These are phyloP conservation scores for Recurvomyces mirabilis DNA, from an alignment of 495 filamentous ascomycete species.

Conservation along the genomic window DNA sequence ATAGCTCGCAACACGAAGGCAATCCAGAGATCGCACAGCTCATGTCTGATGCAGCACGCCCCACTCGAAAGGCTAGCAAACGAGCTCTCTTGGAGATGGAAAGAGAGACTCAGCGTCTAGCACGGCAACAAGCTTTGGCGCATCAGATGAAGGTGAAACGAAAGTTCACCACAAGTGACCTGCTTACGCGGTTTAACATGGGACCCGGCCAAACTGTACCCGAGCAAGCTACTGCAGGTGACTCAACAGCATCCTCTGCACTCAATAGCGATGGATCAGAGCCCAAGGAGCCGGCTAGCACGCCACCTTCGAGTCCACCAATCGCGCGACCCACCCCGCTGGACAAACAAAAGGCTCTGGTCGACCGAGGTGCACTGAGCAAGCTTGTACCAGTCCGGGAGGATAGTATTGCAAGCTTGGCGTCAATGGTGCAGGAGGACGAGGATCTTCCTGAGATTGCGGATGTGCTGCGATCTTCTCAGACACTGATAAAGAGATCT, in stretches of 20 bases:
- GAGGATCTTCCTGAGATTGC: constrained; percentile 12
- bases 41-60: constrained; percentile 36
- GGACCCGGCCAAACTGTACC: constrained; percentile 27
- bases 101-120: constrained; percentile 83
- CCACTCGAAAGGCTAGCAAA: constrained; percentile 81
- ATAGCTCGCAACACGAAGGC: constrained; percentile 45
- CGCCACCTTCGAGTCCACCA: constrained; percentile 33
- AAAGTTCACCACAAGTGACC: constrained; percentile 72
- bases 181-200: constrained; percentile 79
- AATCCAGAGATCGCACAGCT: constrained; percentile 40
- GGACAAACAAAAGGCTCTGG: constrained; percentile 17
- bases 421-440: background rate
- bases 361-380: constrained; percentile 19
- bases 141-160: constrained; percentile 85
- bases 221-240: background rate
- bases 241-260: constrained; percentile 14
- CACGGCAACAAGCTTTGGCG: constrained; percentile 78
- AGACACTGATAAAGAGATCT: no score
- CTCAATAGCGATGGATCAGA: constrained; percentile 16
- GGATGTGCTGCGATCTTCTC: constrained; percentile 9
- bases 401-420: constrained; percentile 11
- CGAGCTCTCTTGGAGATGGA: constrained; percentile 94
- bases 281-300: constrained; percentile 20
- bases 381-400: constrained; percentile 16
- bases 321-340: constrained; percentile 15